Conservation (phyloP, 805 yeast species). For the Kodamaea restingae region DNA sequence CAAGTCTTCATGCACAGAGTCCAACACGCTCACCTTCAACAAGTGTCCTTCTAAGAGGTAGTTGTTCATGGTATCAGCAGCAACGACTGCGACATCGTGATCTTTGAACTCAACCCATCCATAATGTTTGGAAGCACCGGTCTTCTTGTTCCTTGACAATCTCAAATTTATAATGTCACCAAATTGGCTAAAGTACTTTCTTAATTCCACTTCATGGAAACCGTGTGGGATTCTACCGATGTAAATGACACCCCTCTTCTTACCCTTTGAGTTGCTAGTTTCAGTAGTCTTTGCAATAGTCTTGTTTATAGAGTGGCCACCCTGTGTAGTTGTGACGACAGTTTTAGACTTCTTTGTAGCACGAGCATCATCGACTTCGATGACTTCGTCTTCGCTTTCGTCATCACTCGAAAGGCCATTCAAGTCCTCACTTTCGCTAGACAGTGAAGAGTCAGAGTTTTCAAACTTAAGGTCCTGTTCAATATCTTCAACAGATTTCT, state of each 20-base stretch:
- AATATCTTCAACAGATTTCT: slow-evolving; percentile 20
- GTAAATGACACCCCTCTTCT: slow-evolving; percentile 65
- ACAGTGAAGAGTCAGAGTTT: slow-evolving; percentile 21
- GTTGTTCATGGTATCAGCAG: slow-evolving; percentile 94
- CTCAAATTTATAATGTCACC: slow-evolving; percentile 78
- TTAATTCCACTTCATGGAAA: slow-evolving; percentile 77
- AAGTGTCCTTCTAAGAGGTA: slow-evolving; percentile 86
- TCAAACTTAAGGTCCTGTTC: slow-evolving; percentile 12
- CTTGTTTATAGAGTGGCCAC: slow-evolving; percentile 22
- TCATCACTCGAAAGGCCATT: slow-evolving; percentile 18
- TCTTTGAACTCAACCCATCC: slow-evolving; percentile 83
- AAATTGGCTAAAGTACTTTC: slow-evolving; percentile 82
- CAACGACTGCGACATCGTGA: slow-evolving; percentile 75
- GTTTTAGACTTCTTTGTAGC: slow-evolving; percentile 21
- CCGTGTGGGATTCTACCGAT: slow-evolving; percentile 92
- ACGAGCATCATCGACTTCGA: slow-evolving; percentile 23
- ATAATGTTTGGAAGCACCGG: slow-evolving; percentile 88
- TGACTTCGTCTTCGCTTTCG: slow-evolving; percentile 14
- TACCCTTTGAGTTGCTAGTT: slow-evolving; percentile 20
- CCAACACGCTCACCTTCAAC: slow-evolving; percentile 56
- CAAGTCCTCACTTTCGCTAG: slow-evolving; percentile 22
- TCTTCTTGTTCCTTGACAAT: slow-evolving; percentile 81
- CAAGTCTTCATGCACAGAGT: slow-evolving; percentile 54
- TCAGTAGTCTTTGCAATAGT: slow-evolving; percentile 7
- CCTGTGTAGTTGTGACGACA: slow-evolving; percentile 6